phyloP scores from a whole-genome alignment of 2,329 filamentous ascomycete species.

The Teratosphaeria pseudoeucalypti region DNA sequence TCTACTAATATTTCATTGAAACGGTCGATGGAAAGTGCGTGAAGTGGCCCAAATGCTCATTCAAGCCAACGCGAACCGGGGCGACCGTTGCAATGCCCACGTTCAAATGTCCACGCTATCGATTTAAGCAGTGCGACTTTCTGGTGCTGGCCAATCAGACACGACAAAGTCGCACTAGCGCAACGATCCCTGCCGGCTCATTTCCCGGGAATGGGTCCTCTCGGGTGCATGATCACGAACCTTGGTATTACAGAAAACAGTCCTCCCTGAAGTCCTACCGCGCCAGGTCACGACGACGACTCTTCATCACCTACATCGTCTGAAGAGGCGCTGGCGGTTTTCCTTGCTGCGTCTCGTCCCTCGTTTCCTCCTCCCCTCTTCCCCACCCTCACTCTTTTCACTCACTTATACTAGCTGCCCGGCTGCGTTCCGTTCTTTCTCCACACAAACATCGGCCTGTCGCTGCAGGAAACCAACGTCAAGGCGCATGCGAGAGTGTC shows the following conservation, averaged over 20 bases:
- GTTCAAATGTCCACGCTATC: neutral
- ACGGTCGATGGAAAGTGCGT: neutral
- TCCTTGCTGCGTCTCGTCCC: neutral
- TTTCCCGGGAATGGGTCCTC: neutral
- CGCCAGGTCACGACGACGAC: neutral
- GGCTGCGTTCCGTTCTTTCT: slow-evolving; percentile 26
- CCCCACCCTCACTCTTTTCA: slow-evolving; percentile 32
- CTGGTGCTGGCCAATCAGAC: neutral
- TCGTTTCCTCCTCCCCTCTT: neutral
- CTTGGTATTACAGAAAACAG: neutral
- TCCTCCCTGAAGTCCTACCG: neutral
- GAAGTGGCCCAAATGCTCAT: neutral
- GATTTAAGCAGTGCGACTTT: neutral
- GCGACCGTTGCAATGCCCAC: neutral
- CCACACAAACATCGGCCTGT: neutral
- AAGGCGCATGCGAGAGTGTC: neutral
- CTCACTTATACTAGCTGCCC: slow-evolving; percentile 48
- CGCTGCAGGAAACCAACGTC: neutral
- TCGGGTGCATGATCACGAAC: too few species aligned
- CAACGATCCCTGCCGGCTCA: neutral
- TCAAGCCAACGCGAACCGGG: neutral
- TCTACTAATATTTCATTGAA: neutral
- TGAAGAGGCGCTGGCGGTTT: neutral
- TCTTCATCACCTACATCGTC: neutral
- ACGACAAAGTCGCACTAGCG: neutral